Percentiles rank a stretch among this genome's conserved stretches.
Conservation (phyloP, 2,329 filamentous ascomycete species). For the Ciborinia camelliae region DNA sequence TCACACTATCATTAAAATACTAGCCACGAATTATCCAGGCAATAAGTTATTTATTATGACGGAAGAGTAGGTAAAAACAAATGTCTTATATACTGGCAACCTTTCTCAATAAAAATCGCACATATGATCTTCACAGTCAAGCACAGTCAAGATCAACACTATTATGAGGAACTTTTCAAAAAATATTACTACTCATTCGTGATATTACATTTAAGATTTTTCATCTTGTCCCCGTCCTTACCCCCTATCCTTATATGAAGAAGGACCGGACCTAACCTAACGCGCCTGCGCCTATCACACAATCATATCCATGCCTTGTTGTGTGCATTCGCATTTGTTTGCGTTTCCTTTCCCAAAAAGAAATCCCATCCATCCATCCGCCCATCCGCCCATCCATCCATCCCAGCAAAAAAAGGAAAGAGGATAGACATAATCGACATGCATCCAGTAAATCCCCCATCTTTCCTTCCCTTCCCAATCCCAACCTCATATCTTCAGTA, state of each 20-base stretch:
- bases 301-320: constrained; percentile 20
- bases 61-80: no score
- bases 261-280: not conserved
- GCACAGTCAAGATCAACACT: no score
- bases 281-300: constrained; percentile 8
- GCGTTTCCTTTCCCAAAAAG: constrained; percentile 10
- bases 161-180: no score
- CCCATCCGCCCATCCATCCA: not conserved
- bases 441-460: not conserved
- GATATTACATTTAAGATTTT: constrained; percentile 29
- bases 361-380: constrained; percentile 1
- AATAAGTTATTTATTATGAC: no score
- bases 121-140: no score
- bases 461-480: constrained; percentile 5
- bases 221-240: not conserved
- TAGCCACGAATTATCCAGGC: no score
- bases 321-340: constrained; percentile 12
- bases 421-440: not conserved
- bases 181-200: constrained; percentile 23
- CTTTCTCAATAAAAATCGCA: no score
- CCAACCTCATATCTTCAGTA: constrained; percentile 20
- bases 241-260: not conserved
- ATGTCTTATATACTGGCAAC: no score
- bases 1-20: no score
- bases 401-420: not conserved